Base-by-base conservation (phyloP, 306 rosid genomes). In the Echinosophora koreensis region DNA sequence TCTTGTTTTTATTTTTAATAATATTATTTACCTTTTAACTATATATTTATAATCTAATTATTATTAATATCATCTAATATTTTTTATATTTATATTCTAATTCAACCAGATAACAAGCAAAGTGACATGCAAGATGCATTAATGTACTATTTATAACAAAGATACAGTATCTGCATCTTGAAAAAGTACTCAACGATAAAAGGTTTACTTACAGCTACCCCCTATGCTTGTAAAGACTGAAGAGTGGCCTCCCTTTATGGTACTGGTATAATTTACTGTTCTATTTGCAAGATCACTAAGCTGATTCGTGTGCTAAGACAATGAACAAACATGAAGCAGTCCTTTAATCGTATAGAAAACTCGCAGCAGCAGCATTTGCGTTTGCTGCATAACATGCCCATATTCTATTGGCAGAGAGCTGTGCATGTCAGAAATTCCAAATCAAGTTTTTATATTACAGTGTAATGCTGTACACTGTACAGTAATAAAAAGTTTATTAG, bases 241-340 rank as follows among this genome's bases (percentile, higher is more conserved):
- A 17, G 47, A 55, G 42, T 57, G 12, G 32, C 14, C 17, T 37
- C 76, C 28, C 52, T 47, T 60, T 54, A 27, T 16, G 9, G 64
- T 44, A 5, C 67, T 38, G 52, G 17, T 17, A 76, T 54, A 56
- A 8, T 72, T 32, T 39, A 51, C n/a, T 18, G 62, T 71, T 61
- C 59, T 65, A 50, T 65, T 27, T 71, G 56, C 35, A 46, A 71
- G 22, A 18, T 44, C 32, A 81, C 64, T 5, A 27, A 35, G 9
- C 30, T 64, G 61, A 82, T 82, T 71, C 69, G 35, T 81, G 71
- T 59, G 38, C 71, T 47, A 54, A 62, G 27, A 6, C 62, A 69
- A 37, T 58, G 70, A 77, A 52, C 62, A 46, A 35, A 22, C 41
- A 6, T 10, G 69, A 68, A 46, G 50, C 32, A 46, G 44, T 9